Evolutionary conservation across 495 filamentous ascomycete species (phyloP).

Genomic region (Penicillium riverlandense): DNA sequence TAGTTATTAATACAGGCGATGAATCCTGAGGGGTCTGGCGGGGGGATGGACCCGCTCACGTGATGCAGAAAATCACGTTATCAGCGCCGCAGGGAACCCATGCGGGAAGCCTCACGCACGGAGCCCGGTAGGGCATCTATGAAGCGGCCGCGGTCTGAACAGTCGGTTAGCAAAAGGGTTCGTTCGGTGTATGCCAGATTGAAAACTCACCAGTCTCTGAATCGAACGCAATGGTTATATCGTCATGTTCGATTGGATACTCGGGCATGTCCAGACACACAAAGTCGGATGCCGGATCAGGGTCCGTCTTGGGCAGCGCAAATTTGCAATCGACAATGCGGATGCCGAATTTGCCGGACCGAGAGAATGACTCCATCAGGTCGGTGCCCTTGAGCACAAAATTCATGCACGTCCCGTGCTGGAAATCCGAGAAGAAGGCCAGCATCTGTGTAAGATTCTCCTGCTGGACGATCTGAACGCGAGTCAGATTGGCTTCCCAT

Average conservation of each 20-base stretch:
- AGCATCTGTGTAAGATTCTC: slow-evolving; percentile 67
- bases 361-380: slow-evolving; percentile 62
- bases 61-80: background rate
- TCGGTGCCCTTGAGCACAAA: slow-evolving; percentile 78
- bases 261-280: slow-evolving; percentile 79
- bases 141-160: slow-evolving; percentile 41
- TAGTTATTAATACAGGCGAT: slow-evolving; percentile 8
- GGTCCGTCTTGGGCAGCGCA: slow-evolving; percentile 59
- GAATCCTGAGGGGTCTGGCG: background rate
- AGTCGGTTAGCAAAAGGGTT: slow-evolving; percentile 3
- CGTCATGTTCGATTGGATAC: slow-evolving; percentile 84
- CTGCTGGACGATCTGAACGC: slow-evolving; percentile 71
- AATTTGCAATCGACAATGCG: slow-evolving; percentile 87
- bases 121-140: slow-evolving; percentile 39
- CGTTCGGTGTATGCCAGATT: background rate
- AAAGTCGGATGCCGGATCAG: slow-evolving; percentile 56
- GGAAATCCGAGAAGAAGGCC: slow-evolving; percentile 74
- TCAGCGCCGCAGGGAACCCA: slow-evolving; percentile 43
- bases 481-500: slow-evolving; percentile 69
- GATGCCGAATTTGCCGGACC: slow-evolving; percentile 59
- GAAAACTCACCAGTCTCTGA: slow-evolving; percentile 60
- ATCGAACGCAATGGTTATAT: slow-evolving; percentile 79
- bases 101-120: slow-evolving; percentile 39
- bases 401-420: slow-evolving; percentile 78
- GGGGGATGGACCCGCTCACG: background rate